Conservation (phyloP, 2,329 filamentous ascomycete genomes). For the Penicillium brevicompactum region DNA sequence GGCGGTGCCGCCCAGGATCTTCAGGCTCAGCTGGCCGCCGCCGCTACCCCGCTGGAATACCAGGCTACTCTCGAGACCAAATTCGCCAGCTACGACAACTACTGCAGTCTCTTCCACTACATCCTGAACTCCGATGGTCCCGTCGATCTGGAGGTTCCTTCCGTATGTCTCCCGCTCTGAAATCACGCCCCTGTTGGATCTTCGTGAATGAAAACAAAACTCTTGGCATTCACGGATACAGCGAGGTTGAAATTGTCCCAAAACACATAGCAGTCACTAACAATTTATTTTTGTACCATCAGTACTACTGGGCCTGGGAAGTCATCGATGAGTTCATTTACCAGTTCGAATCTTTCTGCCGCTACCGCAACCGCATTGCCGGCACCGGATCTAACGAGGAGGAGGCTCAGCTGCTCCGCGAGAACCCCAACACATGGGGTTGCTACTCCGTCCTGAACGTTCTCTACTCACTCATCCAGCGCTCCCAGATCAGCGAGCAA, state of each 20-base stretch:
- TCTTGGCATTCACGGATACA: constrained; percentile 2
- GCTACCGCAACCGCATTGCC: constrained; percentile 90
- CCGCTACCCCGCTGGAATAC: constrained; percentile 93
- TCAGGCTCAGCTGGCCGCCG: constrained; percentile 85
- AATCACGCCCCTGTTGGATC: neutral
- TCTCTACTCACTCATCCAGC: constrained; percentile 97
- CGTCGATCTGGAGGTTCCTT: constrained; percentile 93
- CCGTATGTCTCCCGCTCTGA: constrained; percentile 64
- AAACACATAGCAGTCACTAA: constrained; percentile 14
- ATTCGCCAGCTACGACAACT: constrained; percentile 98
- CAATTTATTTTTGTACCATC: constrained; percentile 12
- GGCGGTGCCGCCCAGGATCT: constrained; percentile 81
- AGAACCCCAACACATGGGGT: constrained; percentile 98
- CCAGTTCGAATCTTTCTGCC: constrained; percentile 99
- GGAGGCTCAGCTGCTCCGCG: constrained; percentile 85
- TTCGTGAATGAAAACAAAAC: neutral
- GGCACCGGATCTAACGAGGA: constrained; percentile 81
- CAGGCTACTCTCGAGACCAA: constrained; percentile 94
- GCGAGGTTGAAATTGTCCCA: neutral
- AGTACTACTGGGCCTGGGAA: constrained; percentile 99
- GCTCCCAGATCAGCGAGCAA: constrained; percentile 98
- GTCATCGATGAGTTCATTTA: constrained; percentile 99
- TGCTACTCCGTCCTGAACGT: constrained; percentile 99
- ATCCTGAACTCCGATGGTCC: constrained; percentile 99
- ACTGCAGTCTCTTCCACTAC: constrained; percentile 99